Evolutionary conservation across 495 filamentous ascomycete genomes (phyloP).

Genomic region (Penicillium nucicola): DNA sequence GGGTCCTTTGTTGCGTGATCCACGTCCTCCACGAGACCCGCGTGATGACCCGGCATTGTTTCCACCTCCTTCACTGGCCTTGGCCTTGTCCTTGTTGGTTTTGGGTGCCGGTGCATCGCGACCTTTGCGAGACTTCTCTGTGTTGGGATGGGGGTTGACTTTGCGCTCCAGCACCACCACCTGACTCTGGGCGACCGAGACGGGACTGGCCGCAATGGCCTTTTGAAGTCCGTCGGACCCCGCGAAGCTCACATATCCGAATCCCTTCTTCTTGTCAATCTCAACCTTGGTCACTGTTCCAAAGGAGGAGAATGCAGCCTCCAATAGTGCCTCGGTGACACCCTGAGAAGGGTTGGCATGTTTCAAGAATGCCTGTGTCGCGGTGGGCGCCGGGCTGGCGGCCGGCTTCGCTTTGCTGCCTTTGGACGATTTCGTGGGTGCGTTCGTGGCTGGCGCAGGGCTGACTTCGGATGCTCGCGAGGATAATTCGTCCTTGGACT

Average conservation of each 20-base stretch:
- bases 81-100: conserved; percentile 8
- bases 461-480: conserved; percentile 22
- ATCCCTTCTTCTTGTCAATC: conserved; percentile 90
- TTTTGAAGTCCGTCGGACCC: conserved; percentile 66
- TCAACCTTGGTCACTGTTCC: conserved; percentile 74
- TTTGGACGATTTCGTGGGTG: conserved; percentile 30
- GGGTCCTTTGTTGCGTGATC: conserved; percentile 29
- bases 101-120: conserved; percentile 19
- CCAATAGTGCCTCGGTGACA: conserved; percentile 75
- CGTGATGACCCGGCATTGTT: conserved; percentile 33
- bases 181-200: conserved; percentile 76
- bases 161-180: conserved; percentile 85
- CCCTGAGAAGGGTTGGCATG: conserved; percentile 90
- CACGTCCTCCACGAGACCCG: conserved; percentile 34
- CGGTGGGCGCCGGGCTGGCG: conserved; percentile 42
- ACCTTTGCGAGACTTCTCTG: conserved; percentile 39
- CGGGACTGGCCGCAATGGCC: conserved; percentile 76
- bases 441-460: conserved; percentile 26
- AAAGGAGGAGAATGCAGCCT: conserved; percentile 65
- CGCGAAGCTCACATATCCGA: conserved; percentile 84
- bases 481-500: conserved; percentile 21
- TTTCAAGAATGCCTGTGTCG: conserved; percentile 86
- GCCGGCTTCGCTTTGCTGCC: conserved; percentile 31
- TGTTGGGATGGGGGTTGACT: conserved; percentile 40
- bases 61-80: conserved; percentile 1